These are phyloP conservation scores for Rhytidhysteron rufulum DNA, from an alignment of 2,329 filamentous ascomycete species.

Conservation along the genomic window DNA sequence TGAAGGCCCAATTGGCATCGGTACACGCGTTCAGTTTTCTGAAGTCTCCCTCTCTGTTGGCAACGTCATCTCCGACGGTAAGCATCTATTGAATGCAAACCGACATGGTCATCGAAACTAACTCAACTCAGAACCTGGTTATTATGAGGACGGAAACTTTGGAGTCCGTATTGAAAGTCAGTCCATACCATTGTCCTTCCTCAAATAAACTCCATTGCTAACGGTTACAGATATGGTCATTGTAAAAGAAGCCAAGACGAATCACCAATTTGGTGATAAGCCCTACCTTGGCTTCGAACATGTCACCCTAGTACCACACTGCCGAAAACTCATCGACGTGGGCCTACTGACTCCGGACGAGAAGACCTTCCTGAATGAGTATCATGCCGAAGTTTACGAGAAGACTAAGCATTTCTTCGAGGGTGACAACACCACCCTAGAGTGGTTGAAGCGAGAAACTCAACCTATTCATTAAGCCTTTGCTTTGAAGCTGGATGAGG, in stretches of 20 bases:
- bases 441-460: conserved; percentile 88
- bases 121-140: conserved; percentile 67
- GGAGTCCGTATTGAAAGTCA: conserved; percentile 89
- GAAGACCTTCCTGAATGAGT: conserved; percentile 81
- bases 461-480: too few species aligned
- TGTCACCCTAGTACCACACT: conserved; percentile 95
- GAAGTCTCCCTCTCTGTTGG: conserved; percentile 87
- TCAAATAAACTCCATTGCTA: conserved; percentile 2
- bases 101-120: conserved; percentile 4
- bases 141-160: conserved; percentile 93
- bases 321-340: conserved; percentile 78
- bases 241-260: conserved; percentile 82
- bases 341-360: conserved; percentile 68
- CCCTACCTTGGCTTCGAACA: conserved; percentile 94
- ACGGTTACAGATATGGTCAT: conserved; percentile 67
- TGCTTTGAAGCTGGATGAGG: too few species aligned
- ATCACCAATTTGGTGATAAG: conserved; percentile 86
- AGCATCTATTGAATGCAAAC: neutral
- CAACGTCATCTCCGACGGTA: conserved; percentile 80
- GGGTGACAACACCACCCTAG: conserved; percentile 64
- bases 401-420: conserved; percentile 78
- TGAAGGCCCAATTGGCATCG: conserved; percentile 94
- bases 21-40: conserved; percentile 83
- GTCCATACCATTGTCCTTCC: conserved; percentile 10
- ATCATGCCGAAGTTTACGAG: conserved; percentile 74